Base-by-base conservation (phyloP, 2,329 filamentous ascomycete genomes). In the Penicillium sp. region DNA sequence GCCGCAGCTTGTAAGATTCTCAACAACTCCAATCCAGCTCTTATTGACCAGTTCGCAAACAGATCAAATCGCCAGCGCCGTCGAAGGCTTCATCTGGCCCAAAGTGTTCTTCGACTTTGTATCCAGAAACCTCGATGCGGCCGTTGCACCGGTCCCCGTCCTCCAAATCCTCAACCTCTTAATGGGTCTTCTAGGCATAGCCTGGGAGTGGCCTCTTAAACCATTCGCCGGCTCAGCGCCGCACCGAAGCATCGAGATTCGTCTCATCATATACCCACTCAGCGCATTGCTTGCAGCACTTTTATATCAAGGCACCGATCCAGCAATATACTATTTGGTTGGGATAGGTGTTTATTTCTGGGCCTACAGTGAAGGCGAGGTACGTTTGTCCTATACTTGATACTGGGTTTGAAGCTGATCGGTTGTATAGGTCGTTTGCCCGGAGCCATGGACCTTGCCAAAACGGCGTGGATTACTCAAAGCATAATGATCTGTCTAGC, bases 101-200 rank as follows among this genome's bases (percentile, higher is more conserved):
- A 99, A 99, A 75, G 88, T 99, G 70, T 96, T 99, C 78, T 99
- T 90, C 88, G 94, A 99, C 76, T 96, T 96, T 73, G 77, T 94
- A 62, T 97, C 93, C 56, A 92, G 90, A 69, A 92, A 90, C 66
- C 86, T 99, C 65, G 90, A 99, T 70, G 82, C 79, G 51, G 89
- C 88, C 45, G 90, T 97, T 58, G 92, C 89, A 67, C 93, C 93
- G 0, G 74, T 94, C n/a, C 94, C 94, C 1, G 80, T 92, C 47
- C 81, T 99, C 14, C 94, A 99, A 72, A 89, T 88, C 67, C 82
- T 97, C 77, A 99, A 99, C 69, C 79, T 99, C 22, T 21, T 97
- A 42, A 81, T 96, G 67, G 92, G 90, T 14, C 64, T 97, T 54
- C 71, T 88, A 59, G 87, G 90, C 66, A 75, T 97, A 27, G 88